A percentile compares a stretch with the other conserved stretches of the same genome.
These are phyloP conservation scores for Trichoderma reesei DNA, from an alignment of 495 filamentous ascomycete genomes.

Conservation along the genomic window DNA sequence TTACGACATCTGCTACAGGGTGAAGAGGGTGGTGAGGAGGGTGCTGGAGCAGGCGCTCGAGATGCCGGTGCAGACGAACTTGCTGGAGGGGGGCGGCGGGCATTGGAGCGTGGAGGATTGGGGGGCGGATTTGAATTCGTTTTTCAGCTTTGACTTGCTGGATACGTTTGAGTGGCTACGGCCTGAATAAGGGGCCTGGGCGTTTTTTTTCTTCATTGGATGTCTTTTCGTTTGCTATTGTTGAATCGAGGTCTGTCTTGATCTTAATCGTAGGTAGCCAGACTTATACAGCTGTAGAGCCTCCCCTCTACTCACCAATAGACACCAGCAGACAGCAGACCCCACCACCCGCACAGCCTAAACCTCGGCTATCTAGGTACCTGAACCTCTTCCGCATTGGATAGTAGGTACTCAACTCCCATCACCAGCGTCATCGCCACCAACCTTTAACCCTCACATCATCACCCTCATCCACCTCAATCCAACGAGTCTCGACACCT, in stretches of 20 bases:
- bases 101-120: conserved; percentile 14
- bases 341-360: neutral
- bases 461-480: neutral
- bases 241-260: no score
- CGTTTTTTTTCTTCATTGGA: neutral
- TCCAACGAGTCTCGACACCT: no score
- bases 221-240: neutral
- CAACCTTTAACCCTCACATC: neutral
- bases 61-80: conserved; percentile 33
- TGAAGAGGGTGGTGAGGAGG: conserved; percentile 29
- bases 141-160: conserved; percentile 24
- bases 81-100: conserved; percentile 14
- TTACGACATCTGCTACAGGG: conserved; percentile 39
- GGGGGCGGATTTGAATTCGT: neutral
- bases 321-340: neutral
- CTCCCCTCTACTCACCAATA: no score
- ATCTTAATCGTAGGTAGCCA: no score
- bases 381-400: no score
- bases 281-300: no score
- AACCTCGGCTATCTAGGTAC: conserved; percentile 9
- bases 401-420: no score
- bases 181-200: conserved; percentile 13
- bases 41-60: conserved; percentile 39
- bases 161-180: conserved; percentile 27
- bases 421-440: neutral